Conservation (phyloP, 2,329 filamentous ascomycete genomes). For the Hypoxylon sp. region DNA sequence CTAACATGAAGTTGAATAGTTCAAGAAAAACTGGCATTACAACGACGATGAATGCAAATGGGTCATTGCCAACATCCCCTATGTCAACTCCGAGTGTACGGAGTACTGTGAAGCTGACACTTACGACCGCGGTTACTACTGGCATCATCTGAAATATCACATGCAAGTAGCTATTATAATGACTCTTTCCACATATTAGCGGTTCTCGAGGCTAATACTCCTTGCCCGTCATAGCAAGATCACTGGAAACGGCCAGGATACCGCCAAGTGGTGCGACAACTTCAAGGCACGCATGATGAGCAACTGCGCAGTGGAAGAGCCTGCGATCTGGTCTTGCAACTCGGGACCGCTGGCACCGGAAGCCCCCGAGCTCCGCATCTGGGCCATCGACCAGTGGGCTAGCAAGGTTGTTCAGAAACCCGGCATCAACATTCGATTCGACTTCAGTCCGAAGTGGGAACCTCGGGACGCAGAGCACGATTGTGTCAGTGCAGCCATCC, state of each 20-base stretch:
- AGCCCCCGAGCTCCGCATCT: constrained; percentile 1
- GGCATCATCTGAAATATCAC: constrained; percentile 28
- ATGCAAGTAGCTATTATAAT: constrained; percentile 24
- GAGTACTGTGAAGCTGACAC: constrained; percentile 32
- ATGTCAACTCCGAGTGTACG: constrained; percentile 24
- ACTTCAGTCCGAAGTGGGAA: constrained; percentile 21
- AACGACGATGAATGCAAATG: constrained; percentile 22
- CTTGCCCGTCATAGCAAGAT: constrained; percentile 19
- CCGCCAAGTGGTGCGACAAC: constrained; percentile 26
- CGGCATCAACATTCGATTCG: constrained; percentile 30
- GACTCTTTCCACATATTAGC: neutral
- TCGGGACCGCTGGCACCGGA: constrained; percentile 10
- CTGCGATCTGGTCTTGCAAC: constrained; percentile 29
- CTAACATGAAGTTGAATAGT: constrained; percentile 4
- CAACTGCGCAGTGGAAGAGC: constrained; percentile 12
- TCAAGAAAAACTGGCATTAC: constrained; percentile 23
- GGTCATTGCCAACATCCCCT: constrained; percentile 16
- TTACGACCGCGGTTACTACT: constrained; percentile 12
- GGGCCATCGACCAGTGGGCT: constrained; percentile 6
- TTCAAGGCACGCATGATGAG: constrained; percentile 27
- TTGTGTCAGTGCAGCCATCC: constrained; percentile 22
- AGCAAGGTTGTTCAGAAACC: constrained; percentile 3
- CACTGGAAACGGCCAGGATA: constrained; percentile 26
- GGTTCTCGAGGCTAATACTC: constrained; percentile 5
- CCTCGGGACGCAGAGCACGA: constrained; percentile 27